phyloP scores from a whole-genome alignment of 2,329 filamentous ascomycete species.

The Stachybotrys chartarum region DNA sequence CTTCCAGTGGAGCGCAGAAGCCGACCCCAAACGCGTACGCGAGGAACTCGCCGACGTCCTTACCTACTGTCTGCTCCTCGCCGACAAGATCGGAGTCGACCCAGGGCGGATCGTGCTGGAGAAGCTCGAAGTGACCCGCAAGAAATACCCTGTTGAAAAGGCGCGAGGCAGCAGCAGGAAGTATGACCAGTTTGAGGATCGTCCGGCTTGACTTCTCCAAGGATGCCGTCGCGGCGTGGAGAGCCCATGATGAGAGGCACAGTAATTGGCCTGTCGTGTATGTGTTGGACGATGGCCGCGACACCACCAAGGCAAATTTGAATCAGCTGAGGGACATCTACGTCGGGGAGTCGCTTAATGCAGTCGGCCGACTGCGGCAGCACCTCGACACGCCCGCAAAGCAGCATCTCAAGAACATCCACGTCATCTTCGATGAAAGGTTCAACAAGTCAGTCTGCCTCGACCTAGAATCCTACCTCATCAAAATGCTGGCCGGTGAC shows the following conservation, averaged over 20 bases:
- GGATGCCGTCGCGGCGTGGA: slow-evolving; percentile 4
- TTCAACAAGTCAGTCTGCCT: slow-evolving; percentile 2
- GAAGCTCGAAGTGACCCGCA: slow-evolving; percentile 1
- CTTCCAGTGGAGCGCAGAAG: too few species aligned
- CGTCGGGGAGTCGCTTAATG: background rate
- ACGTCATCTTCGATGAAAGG: slow-evolving; percentile 3
- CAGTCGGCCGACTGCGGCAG: slow-evolving; percentile 1
- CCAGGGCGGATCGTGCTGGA: slow-evolving; percentile 1
- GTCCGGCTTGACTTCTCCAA: slow-evolving; percentile 2
- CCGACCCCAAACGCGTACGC: too few species aligned
- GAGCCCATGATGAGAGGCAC: slow-evolving; percentile 1
- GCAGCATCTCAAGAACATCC: slow-evolving; percentile 3
- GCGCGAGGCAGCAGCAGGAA: too few species aligned
- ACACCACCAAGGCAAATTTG: background rate
- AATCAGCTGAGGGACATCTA: background rate
- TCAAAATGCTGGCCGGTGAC: background rate
- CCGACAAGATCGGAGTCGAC: background rate
- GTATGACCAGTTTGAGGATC: slow-evolving; percentile 4
- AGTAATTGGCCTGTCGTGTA: slow-evolving; percentile 3
- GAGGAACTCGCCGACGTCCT: background rate
- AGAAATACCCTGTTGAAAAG: too few species aligned
- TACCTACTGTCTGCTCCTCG: background rate
- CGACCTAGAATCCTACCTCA: background rate
- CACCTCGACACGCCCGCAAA: slow-evolving; percentile 2
- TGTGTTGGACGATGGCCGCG: slow-evolving; percentile 3